Evolutionary conservation across 495 filamentous ascomycete genomes (phyloP).

Genomic region (Ramalina peruviana): DNA sequence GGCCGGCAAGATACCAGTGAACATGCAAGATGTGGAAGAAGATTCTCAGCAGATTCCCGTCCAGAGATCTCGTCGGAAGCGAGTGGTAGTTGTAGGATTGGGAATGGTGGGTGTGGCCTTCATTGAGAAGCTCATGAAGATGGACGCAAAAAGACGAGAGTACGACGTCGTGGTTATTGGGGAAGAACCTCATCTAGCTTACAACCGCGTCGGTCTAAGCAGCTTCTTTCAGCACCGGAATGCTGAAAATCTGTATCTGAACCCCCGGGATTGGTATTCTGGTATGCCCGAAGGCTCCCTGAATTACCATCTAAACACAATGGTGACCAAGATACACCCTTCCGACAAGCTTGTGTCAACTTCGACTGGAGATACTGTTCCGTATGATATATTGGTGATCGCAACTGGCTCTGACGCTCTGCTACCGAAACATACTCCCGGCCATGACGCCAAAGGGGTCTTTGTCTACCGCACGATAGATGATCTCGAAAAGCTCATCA

Average conservation of each 20-base stretch:
- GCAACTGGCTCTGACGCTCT: conserved; percentile 88
- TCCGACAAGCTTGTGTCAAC: conserved; percentile 52
- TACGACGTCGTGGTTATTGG: conserved; percentile 86
- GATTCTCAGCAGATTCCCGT: conserved; percentile 11
- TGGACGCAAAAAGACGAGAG: conserved; percentile 59
- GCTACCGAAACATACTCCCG: conserved; percentile 66
- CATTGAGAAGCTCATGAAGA: conserved; percentile 87
- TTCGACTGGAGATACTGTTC: conserved; percentile 52
- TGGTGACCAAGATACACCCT: conserved; percentile 57
- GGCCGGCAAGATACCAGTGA: conserved; percentile 13
- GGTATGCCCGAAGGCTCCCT: conserved; percentile 49
- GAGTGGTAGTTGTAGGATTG: conserved; percentile 75
- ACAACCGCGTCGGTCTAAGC: conserved; percentile 92
- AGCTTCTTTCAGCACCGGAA: conserved; percentile 85
- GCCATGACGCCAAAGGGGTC: conserved; percentile 72
- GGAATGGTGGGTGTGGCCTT: conserved; percentile 95
- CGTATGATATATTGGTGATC: conserved; percentile 79
- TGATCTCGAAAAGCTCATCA: conserved; percentile 71
- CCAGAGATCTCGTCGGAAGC: conserved; percentile 36
- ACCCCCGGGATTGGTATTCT: conserved; percentile 68
- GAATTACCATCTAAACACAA: conserved; percentile 73
- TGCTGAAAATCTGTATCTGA: conserved; percentile 82
- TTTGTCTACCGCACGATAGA: conserved; percentile 92
- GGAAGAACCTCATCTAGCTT: conserved; percentile 83
- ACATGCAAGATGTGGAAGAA: conserved; percentile 12